Evolutionary conservation across 371 early-diverging fungal genomes (phyloP), one percentile per base, ranked within the genome.

Genomic region (Circinella umbellata): DNA sequence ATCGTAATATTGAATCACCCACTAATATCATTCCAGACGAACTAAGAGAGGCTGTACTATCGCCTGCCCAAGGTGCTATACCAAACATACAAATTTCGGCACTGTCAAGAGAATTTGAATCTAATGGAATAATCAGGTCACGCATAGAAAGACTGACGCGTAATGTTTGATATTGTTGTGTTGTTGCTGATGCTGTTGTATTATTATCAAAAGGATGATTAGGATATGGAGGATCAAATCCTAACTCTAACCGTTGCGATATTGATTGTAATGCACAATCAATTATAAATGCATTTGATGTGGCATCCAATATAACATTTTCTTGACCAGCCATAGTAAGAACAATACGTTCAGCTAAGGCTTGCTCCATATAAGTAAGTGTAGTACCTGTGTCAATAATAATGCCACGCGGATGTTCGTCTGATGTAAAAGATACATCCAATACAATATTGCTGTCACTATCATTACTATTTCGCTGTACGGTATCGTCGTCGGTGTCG

Each of bases 381-480:
- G 83, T 83, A 14, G 83, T 80, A 8, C 83, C 83, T 4, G 81
- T 80, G 63, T 83, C 83, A 15, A 83, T 67, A 35, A 80, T 79
- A 10, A 54, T n/a, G n/a, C 11, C 54, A 8, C 54, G 18, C 20
- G 18, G 54, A 1, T 18, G 54, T 20, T 54, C 54, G 18, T 34
- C 34, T 17, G 27, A 8, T 10, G 18, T 27, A 38, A 79, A 81
- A 18, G 74, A 75, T 55, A 47, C 74, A 48, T 15, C 65, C 6
- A 74, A 54, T 20, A 51, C 63, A 35, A 69, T 68, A 5, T 61
- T 61, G 3, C 42, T 42, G 42, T 42, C 42, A 42, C 42, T 11
- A 42, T 48, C 63, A 27, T 27, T 27, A 27, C 2, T 27, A 27
- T 27, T 27, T 27, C 27, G 27, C 27, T 27, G 27, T 27, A 27